These are phyloP conservation scores for Aspergillus coremiiformis DNA, from an alignment of 495 filamentous ascomycete genomes.

Conservation along the genomic window DNA sequence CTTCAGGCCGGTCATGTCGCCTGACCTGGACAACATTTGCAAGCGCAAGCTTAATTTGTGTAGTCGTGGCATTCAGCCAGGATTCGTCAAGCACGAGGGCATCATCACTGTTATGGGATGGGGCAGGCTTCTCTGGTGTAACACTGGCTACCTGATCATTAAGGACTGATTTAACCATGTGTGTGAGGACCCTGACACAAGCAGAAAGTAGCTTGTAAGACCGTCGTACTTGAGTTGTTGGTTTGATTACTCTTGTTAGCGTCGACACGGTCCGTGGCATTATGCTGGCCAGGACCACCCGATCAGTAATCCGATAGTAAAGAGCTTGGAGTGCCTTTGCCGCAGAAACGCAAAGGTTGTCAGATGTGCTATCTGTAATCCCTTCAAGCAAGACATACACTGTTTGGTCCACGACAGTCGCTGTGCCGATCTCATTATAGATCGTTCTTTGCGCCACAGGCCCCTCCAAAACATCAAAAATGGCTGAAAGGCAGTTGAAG, in stretches of 20 bases:
- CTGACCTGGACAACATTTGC: slow-evolving; percentile 70
- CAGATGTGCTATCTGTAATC: slow-evolving; percentile 49
- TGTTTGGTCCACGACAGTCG: slow-evolving; percentile 72
- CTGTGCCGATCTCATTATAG: slow-evolving; percentile 42
- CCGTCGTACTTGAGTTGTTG: slow-evolving; percentile 54
- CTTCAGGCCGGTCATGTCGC: slow-evolving; percentile 63
- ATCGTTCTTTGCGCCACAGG: slow-evolving; percentile 50
- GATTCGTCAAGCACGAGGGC: slow-evolving; percentile 40
- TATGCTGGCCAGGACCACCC: slow-evolving; percentile 67
- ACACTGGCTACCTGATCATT: slow-evolving; percentile 42
- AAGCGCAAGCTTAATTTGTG: slow-evolving; percentile 79
- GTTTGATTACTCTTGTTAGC: slow-evolving; percentile 65
- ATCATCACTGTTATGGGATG: slow-evolving; percentile 29
- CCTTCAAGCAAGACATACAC: slow-evolving; percentile 75
- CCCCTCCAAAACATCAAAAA: slow-evolving; percentile 41
- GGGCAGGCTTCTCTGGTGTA: slow-evolving; percentile 7
- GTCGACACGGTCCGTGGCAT: slow-evolving; percentile 84
- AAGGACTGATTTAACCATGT: slow-evolving; percentile 56
- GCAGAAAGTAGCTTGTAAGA: slow-evolving; percentile 56
- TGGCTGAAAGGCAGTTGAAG: slow-evolving; percentile 47
- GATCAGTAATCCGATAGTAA: slow-evolving; percentile 55
- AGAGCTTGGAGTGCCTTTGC: slow-evolving; percentile 56
- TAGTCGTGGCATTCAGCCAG: slow-evolving; percentile 76
- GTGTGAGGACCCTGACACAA: slow-evolving; percentile 52
- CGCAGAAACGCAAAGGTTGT: slow-evolving; percentile 59